phyloP scores from a whole-genome alignment of 257 asterid genomes.

The Lycium ferocissimum region DNA sequence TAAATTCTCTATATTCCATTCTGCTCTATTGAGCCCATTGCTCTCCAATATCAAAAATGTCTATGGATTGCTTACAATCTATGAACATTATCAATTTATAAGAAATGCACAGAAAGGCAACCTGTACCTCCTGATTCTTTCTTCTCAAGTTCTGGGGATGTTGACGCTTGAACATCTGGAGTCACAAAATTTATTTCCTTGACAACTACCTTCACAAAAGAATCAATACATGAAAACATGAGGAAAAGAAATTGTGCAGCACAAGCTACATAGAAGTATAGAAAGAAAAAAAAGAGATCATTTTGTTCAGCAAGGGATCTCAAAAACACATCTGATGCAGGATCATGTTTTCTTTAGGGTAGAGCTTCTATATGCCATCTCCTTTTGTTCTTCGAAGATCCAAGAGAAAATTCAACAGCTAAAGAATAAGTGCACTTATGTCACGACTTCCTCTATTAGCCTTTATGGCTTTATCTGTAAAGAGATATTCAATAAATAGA shows the following conservation, averaged over 20 bases:
- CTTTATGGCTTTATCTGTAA: neutral
- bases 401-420: neutral
- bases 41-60: neutral
- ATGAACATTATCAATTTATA: neutral
- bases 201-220: constrained; percentile 58
- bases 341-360: neutral
- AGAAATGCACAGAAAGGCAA: neutral
- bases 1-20: neutral
- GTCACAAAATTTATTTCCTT: constrained; percentile 68
- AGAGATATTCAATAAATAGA: neutral
- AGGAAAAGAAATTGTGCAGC: neutral
- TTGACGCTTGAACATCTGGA: constrained; percentile 36
- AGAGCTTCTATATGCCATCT: neutral
- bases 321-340: neutral
- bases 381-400: neutral
- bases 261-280: neutral
- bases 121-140: constrained; percentile 48
- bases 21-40: neutral
- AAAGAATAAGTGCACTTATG: neutral
- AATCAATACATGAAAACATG: constrained; percentile 12
- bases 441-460: constrained; percentile 6
- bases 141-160: constrained; percentile 39
- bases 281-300: neutral
- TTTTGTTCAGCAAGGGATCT: neutral
- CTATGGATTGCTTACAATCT: neutral